A percentile compares a stretch with the other conserved stretches of the same genome.
Conservation (phyloP, 805 yeast genomes). For the Suhomyces prunicola region DNA sequence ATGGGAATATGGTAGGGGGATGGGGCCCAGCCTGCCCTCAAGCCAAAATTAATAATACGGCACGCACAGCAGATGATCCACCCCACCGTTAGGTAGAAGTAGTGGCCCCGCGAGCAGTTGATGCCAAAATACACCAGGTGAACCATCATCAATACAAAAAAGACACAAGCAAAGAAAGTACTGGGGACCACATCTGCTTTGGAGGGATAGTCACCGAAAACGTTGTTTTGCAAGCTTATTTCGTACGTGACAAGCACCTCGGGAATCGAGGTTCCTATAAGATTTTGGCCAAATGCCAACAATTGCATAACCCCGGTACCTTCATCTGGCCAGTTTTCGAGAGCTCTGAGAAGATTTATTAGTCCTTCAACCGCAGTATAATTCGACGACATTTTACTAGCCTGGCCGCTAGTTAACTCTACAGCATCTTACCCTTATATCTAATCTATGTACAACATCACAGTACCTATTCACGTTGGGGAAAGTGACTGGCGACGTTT, state of each 20-base stretch:
- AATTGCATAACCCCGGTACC: constrained; percentile 45
- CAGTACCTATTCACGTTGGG: neutral
- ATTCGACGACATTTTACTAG: neutral
- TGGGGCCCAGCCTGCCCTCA: constrained; percentile 10
- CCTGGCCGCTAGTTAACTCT: neutral
- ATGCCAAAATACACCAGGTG: constrained; percentile 10
- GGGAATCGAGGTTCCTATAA: constrained; percentile 6
- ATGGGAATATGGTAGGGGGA: constrained; percentile 3
- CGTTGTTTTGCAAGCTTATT: constrained; percentile 7
- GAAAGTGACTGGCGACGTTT: neutral
- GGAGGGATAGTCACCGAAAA: constrained; percentile 15
- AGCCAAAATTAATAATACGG: constrained; percentile 11
- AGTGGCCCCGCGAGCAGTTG: constrained; percentile 13
- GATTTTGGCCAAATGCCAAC: constrained; percentile 1
- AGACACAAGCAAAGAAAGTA: constrained; percentile 9
- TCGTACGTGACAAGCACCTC: constrained; percentile 1
- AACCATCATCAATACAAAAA: constrained; percentile 5
- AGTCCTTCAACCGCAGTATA: constrained; percentile 9
- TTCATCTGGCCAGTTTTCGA: constrained; percentile 43
- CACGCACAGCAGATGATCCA: constrained; percentile 9
- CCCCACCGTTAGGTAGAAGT: constrained; percentile 12
- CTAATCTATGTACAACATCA: neutral
- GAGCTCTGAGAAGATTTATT: constrained; percentile 10
- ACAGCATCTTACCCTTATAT: neutral
- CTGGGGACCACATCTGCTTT: constrained; percentile 12